Base-by-base conservation (phyloP, 164 flowering plant genomes). In the Macadamia tetraphylla region DNA sequence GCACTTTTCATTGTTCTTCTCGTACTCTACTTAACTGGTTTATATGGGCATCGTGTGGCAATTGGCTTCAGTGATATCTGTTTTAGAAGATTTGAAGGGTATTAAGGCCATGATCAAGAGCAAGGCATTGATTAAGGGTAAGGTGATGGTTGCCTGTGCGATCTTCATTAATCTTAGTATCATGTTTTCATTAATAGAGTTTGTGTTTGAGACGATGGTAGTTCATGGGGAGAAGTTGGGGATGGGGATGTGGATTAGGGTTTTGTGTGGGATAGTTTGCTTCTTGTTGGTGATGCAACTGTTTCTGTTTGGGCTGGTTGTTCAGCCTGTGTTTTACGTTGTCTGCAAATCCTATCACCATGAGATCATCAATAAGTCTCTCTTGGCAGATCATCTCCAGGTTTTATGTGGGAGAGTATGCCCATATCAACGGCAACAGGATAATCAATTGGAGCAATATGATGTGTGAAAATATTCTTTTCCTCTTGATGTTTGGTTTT, bases 51-150 rank as follows among this genome's bases (percentile, higher is more conserved):
- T 84, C 0, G 65, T 87, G 0, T 90, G 90, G 88, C 87, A 84
- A 3, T 23, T 90, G 75, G 96, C 93, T 1, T 80, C 82, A 63
- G 88, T 90, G 7, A 70, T 88, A 0, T 77, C 91, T 2, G 88
- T 90, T 1, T 57, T 88, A 44, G 93, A 90, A 67, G 87, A 83
- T 3, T 44, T 42, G 0, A 79, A 75, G 17, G 91, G 96, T 40
- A 6, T 81, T 13, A 59, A 62, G 58, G 91, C 96, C 15, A 80
- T 88, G 88, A 49, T 42, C 29, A 88, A 88, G 79, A 82, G 93
- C 82, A 75, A 71, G 69, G 70, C 13, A 0, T 63, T 90, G 78
- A 73, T 86, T 1, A 83, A 79, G 68, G 96, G 93, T 0, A 90
- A 82, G 74, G 63, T 58, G 64, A 10, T 74, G 9, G 61, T 79